Percentiles rank a stretch among this genome's conserved stretches.
These are phyloP conservation scores for Claviceps paspali DNA, from an alignment of 2,329 filamentous ascomycete species.

Conservation along the genomic window DNA sequence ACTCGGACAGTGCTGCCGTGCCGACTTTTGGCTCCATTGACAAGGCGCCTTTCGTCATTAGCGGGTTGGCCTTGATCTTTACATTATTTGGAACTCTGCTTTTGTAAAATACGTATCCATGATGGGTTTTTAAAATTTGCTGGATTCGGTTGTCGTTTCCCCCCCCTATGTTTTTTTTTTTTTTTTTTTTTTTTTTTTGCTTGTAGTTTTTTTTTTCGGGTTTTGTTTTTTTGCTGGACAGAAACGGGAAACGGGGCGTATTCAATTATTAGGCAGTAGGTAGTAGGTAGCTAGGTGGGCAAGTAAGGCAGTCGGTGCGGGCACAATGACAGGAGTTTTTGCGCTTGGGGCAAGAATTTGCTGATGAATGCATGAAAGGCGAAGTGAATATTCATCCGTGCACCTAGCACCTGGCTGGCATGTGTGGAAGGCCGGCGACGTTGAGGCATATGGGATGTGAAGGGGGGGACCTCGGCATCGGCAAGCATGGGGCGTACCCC, in stretches of 20 bases:
- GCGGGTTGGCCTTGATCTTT: slow-evolving; percentile 20
- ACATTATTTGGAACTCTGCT: slow-evolving; percentile 24
- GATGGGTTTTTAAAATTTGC: no score
- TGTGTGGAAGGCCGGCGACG: no score
- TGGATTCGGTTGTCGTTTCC: no score
- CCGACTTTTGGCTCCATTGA: slow-evolving; percentile 14
- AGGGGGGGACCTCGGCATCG: background rate
- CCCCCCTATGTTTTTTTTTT: slow-evolving; percentile 5
- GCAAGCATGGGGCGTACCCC: background rate
- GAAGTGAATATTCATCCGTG: slow-evolving; percentile 1
- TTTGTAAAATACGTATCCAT: slow-evolving; percentile 24
- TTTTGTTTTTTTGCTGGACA: no score
- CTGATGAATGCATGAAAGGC: background rate
- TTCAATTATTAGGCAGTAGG: no score
- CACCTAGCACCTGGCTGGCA: no score
- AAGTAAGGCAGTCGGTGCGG: no score
- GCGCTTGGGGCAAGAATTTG: background rate
- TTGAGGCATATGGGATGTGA: no score
- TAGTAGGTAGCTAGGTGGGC: no score
- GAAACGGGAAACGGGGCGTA: no score
- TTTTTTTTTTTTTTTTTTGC: slow-evolving; percentile 5
- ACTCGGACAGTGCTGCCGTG: slow-evolving; percentile 17
- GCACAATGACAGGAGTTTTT: slow-evolving; percentile 1
- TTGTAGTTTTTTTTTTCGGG: no score
- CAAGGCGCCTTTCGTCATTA: slow-evolving; percentile 19